These are phyloP conservation scores for Boletellus emodensis DNA, from an alignment of 768 basidiomycete species.

Conservation along the genomic window DNA sequence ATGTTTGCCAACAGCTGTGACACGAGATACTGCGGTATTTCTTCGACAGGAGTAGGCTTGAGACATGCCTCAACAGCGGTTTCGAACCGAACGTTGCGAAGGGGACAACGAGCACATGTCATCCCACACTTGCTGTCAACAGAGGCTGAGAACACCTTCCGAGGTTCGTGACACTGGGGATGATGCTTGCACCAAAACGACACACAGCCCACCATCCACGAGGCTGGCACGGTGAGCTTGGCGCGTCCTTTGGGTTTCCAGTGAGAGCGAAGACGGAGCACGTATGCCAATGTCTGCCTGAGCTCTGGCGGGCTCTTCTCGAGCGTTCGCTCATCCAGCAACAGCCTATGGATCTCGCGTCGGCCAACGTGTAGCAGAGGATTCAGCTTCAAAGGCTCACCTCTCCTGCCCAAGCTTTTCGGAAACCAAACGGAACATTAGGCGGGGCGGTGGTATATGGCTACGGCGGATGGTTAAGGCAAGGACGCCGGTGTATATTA, in stretches of 20 bases:
- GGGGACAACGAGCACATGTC: slow-evolving; percentile 11
- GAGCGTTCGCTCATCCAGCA: slow-evolving; percentile 9
- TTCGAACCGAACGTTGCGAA: slow-evolving; percentile 17
- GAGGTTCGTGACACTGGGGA: neutral
- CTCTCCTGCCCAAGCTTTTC: neutral
- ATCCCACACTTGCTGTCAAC: slow-evolving; percentile 1
- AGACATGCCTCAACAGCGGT: neutral
- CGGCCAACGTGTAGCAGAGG: neutral
- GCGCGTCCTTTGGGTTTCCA: slow-evolving; percentile 17
- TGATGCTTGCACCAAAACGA: neutral
- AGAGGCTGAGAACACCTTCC: slow-evolving; percentile 10
- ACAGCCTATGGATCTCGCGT: slow-evolving; percentile 4
- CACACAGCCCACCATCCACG: slow-evolving; percentile 24
- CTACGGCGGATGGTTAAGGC: no score
- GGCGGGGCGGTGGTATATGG: no score
- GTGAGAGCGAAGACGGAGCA: slow-evolving; percentile 18
- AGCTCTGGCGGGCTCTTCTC: slow-evolving; percentile 15
- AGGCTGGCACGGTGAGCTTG: slow-evolving; percentile 19
- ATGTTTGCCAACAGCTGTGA: slow-evolving; percentile 7
- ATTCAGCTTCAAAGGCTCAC: slow-evolving; percentile 1
- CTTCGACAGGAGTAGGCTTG: neutral
- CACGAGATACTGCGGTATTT: slow-evolving; percentile 10
- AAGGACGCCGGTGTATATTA: no score
- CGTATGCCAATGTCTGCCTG: slow-evolving; percentile 18
- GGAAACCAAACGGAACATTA: slow-evolving; percentile 3